Evolutionary conservation across 1,284 basidiomycete genomes (phyloP), one percentile per base, ranked within the genome.

Genomic region (Golubevia sp.): DNA sequence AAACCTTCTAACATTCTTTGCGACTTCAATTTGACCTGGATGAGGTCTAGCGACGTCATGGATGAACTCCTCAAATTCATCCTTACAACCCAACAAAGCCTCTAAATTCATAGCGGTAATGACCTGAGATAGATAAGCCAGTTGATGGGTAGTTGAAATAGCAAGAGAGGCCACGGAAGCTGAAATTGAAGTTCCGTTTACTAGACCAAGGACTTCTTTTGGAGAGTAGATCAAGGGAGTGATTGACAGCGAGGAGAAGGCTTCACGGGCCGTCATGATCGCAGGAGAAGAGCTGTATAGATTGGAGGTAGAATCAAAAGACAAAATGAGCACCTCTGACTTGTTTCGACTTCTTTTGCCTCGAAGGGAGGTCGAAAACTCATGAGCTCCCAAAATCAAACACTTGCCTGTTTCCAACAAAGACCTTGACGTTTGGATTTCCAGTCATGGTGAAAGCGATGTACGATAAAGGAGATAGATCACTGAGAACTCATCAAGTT

Each of bases 101-200:
- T 76, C 74, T 55, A 71, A 66, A n/a, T 67, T 67, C 67, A 76
- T 68, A 13, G 71, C 68, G 11, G 74, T 76, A 50, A 70, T 71
- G 52, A 76, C 62, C 59, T 76, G 71, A 13, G 74, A 71, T n/a
- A 76, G 56, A 5, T 59, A 34, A 11, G 70, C 69, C 1, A 76
- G 63, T 58, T 68, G 67, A n/a, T 72, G 68, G 3, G 74, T 71
- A 23, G 70, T 68, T 59, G 71, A 67, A 2, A 71, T 62, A 23
- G 67, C 71, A 3, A 71, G 62, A 54, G 67, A 69, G 34, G 69
- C 74, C 13, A 76, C 74, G 4, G 71, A 72, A 1, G 71, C 69
- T 2, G 71, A 72, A 49, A 76, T 70, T 24, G 74, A 71, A 20
- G 74, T 76, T 4, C 74, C 74, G 61, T 76, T 76, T 56, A 74